Evolutionary conservation across 1,139 yeast species (phyloP), one percentile per base, ranked within the genome.

Genomic region (Magnusiomyces sp.): DNA sequence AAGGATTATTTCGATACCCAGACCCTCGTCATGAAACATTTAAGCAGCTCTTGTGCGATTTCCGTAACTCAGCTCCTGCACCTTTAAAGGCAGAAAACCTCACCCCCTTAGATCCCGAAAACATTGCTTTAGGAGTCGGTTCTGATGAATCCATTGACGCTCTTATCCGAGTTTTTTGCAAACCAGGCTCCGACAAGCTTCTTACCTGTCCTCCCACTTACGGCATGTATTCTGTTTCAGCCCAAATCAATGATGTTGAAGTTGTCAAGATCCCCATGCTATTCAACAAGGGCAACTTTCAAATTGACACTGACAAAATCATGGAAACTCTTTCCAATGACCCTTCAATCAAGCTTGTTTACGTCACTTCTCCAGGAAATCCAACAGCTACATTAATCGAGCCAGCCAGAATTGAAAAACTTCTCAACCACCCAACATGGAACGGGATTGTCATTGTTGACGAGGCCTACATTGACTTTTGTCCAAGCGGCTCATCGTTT

Each of bases 331-430:
- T 89, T n/a, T 57, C 65, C 9, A 59, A 62, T 0, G 96, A 90
- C 58, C 66, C 79, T 0, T 50, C 67, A 10, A 82, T 90, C 58
- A 90, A 88, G 61, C 65, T 92, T 53, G 72, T 84, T 1, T 90
- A 88, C 64, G 70, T 90, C 55, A 90, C 97, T n/a, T 86, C 97
- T 1, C 98, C 98, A n/a, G 98, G 98, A 32, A 92, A 92, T 64
- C 98, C 98, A 34, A 92, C 98, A 0, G 97, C 84, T 3, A 76
- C 80, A 39, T 68, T 79, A 46, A 65, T 92, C 40, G 72, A 75
- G 29, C 72, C 75, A 9, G 66, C 65, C 0, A 67, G 70, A 27
- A 68, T 92, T 19, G 69, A 77, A 45, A 67, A 71, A 46, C 66
- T 92, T 23, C 68, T 87, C 49, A 63, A 71, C 11, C 71, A 73